Conservation (phyloP, 441 rosid species). For the Mallotus japonicus region DNA sequence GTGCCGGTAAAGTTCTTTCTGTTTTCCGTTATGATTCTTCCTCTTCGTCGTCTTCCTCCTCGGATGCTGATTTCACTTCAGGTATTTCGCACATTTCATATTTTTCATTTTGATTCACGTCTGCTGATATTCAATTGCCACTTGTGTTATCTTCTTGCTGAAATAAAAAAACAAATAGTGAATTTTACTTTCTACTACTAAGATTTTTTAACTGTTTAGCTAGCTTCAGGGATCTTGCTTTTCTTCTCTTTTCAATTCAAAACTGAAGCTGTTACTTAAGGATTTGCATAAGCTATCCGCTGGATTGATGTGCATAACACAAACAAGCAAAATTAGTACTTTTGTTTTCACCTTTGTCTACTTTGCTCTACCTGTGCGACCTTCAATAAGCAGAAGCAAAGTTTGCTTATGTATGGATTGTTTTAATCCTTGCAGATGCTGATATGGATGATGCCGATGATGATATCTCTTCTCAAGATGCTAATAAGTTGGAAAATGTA, state of each 20-base stretch:
- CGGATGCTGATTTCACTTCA: conserved; percentile 38
- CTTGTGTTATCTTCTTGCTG: not conserved
- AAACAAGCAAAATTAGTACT: too few species aligned
- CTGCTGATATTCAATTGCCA: not conserved
- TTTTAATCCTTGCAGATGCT: conserved; percentile 40
- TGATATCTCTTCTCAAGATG: conserved; percentile 33
- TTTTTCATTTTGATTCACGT: not conserved
- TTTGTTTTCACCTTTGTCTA: too few species aligned
- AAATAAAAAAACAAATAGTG: too few species aligned
- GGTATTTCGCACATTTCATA: conserved; percentile 30
- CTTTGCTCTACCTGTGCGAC: not conserved
- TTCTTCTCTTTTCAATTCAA: not conserved
- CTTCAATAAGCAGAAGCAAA: not conserved
- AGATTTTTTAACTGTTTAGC: not conserved
- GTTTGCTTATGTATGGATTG: conserved; percentile 2
- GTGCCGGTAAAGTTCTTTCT: conserved; percentile 70
- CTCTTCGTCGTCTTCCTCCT: conserved; percentile 43
- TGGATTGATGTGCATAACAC: too few species aligned
- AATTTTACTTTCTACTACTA: not conserved
- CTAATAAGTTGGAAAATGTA: conserved; percentile 42
- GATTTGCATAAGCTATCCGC: not conserved
- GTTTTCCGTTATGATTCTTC: conserved; percentile 62
- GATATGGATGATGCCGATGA: conserved; percentile 42
- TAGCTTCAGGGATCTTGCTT: not conserved
- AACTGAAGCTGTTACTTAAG: not conserved